These are phyloP conservation scores for Persicaria maculosa DNA, from an alignment of 148 eudicot genomes.

Conservation along the genomic window DNA sequence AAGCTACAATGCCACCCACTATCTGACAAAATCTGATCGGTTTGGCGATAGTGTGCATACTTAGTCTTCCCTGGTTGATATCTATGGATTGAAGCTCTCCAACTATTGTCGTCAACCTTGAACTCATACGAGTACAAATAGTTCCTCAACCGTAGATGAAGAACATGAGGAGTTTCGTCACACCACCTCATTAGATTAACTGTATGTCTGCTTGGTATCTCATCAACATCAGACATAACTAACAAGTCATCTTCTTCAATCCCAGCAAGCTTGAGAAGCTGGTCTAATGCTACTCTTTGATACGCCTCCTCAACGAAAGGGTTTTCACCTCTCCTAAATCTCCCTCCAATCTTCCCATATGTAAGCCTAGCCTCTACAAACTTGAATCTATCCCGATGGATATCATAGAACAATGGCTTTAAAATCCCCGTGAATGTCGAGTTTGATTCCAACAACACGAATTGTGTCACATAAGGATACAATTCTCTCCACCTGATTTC, in stretches of 20 bases:
- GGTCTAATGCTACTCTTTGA: slow-evolving; percentile 11
- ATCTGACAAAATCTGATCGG: slow-evolving; percentile 6
- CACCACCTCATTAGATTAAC: slow-evolving; percentile 12
- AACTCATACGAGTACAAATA: slow-evolving; percentile 14
- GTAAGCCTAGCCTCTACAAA: slow-evolving; percentile 8
- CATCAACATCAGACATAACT: slow-evolving; percentile 15
- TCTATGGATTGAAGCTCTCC: slow-evolving; percentile 11
- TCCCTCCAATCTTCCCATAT: slow-evolving; percentile 5
- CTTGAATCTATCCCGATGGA: slow-evolving; percentile 8
- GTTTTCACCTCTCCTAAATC: slow-evolving; percentile 10
- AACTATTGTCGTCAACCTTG: slow-evolving; percentile 12
- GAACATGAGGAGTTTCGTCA: slow-evolving; percentile 3
- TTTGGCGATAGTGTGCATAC: slow-evolving; percentile 10
- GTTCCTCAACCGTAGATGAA: slow-evolving; percentile 9
- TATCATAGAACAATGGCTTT: slow-evolving; percentile 1
- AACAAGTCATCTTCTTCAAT: slow-evolving; percentile 14
- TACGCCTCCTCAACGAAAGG: slow-evolving; percentile 12
- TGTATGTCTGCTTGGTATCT: slow-evolving; percentile 14
- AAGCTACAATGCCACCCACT: slow-evolving; percentile 15
- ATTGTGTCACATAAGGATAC: slow-evolving; percentile 11
- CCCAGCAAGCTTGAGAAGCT: slow-evolving; percentile 8
- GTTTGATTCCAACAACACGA: slow-evolving; percentile 12
- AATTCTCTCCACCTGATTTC: slow-evolving; percentile 11
- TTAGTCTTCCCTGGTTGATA: slow-evolving; percentile 12
- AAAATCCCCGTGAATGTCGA: slow-evolving; percentile 11